phyloP scores from a whole-genome alignment of 768 basidiomycete species.

The Pleurotus giganteus region DNA sequence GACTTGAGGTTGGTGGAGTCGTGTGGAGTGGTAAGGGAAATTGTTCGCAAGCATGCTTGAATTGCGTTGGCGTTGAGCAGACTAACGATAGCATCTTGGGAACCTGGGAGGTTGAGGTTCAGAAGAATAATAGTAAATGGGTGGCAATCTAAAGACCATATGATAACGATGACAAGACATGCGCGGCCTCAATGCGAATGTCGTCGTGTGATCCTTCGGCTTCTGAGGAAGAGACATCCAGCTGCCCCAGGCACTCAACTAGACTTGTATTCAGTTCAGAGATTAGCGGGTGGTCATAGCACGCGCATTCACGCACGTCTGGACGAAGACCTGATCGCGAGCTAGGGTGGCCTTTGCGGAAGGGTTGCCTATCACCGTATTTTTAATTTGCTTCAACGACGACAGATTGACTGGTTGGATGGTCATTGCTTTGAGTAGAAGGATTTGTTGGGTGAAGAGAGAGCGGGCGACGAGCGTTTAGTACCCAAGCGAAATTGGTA shows the following conservation, averaged over 20 bases:
- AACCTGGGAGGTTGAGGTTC: slow-evolving; percentile 37
- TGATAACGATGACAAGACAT: slow-evolving; percentile 70
- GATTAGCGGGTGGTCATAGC: slow-evolving; percentile 3
- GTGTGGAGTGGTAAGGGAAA: slow-evolving; percentile 44
- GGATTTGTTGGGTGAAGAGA: background rate
- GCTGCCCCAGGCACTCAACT: slow-evolving; percentile 55
- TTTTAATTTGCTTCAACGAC: slow-evolving; percentile 61
- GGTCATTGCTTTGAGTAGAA: slow-evolving; percentile 20
- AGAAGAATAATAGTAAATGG: background rate
- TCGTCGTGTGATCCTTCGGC: slow-evolving; percentile 42
- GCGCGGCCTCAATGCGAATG: slow-evolving; percentile 69
- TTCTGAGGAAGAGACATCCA: slow-evolving; percentile 28
- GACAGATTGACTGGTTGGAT: slow-evolving; percentile 17
- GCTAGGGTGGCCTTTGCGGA: slow-evolving; percentile 63
- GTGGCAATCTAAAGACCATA: slow-evolving; percentile 42
- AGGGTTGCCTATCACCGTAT: slow-evolving; percentile 77
- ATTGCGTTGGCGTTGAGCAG: slow-evolving; percentile 58
- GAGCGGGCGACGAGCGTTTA: too few relatives aligned
- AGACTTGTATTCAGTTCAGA: slow-evolving; percentile 38
- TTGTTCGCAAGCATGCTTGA: slow-evolving; percentile 58
- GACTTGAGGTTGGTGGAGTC: slow-evolving; percentile 41
- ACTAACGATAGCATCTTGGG: slow-evolving; percentile 55
- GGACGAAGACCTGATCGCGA: slow-evolving; percentile 53
- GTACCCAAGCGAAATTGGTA: too few relatives aligned
- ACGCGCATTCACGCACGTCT: slow-evolving; percentile 38